These are phyloP conservation scores for Gracilaria caudata DNA, from an alignment of 23 red algal species.

Conservation along the genomic window DNA sequence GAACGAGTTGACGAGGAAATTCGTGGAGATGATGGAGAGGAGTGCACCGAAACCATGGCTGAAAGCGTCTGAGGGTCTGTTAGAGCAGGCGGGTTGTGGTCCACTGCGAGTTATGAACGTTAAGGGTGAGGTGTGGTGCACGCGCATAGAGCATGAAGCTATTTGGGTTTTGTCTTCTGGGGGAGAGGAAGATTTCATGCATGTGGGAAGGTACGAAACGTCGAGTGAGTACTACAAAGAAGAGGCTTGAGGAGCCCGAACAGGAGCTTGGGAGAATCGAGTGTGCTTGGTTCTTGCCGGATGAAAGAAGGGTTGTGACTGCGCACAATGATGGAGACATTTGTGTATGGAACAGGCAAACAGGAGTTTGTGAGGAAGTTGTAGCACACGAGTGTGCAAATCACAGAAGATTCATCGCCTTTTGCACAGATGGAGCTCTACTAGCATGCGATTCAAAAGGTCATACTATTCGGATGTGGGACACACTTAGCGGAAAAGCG, in stretches of 20 bases:
- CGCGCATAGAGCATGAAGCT: too few relatives aligned
- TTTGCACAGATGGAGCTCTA: conserved; percentile 7
- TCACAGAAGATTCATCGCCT: neutral
- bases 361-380: conserved; percentile 3
- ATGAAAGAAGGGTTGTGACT: conserved; percentile 7
- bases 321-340: neutral
- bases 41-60: neutral
- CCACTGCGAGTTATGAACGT: neutral
- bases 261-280: neutral
- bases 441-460: neutral
- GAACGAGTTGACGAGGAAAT: too few relatives aligned
- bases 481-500: neutral
- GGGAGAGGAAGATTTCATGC: too few relatives aligned
- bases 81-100: conserved; percentile 6
- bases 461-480: neutral
- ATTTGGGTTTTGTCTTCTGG: too few relatives aligned
- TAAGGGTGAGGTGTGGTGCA: too few relatives aligned
- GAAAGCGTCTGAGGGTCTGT: neutral
- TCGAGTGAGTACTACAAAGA: neutral
- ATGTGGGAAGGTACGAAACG: too few relatives aligned
- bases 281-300: neutral
- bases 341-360: neutral
- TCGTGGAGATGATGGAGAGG: too few relatives aligned
- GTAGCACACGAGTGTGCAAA: neutral
- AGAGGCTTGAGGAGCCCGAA: neutral